Base-by-base conservation (phyloP, 2,329 filamentous ascomycete species). In the Pyrenochaeta sp. region DNA sequence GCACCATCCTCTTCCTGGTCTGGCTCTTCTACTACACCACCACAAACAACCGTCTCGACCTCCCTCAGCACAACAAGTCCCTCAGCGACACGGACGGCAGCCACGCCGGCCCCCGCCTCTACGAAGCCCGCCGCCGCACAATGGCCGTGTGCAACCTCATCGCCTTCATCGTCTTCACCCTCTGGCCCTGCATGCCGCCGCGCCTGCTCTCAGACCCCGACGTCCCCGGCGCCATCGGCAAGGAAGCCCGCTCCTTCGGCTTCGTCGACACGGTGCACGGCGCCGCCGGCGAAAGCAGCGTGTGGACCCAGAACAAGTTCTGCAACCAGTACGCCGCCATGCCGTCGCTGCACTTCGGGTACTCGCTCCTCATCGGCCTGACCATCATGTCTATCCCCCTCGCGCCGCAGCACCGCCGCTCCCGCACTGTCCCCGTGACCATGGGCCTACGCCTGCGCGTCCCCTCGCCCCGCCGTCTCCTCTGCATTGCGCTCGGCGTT, bases 251-350 rank as follows among this genome's bases (percentile, higher is more conserved):
- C 63, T 81, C 78, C 53, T 83, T 75, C 63, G 79, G 80, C 6
- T 83, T 84, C 56, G 74, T 83, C 8, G 81, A 84, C 53, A 84
- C 81, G 0, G 81, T 84, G 10, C 81, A 83, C 61, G 78, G 80
- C 8, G 68, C 68, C 10, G 74, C 76, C 18, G 83, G 83, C 30
- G 81, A 84, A 51, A 83, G 83, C 62, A 87, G 83, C 52, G 83
- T 89, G 1, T 89, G 85, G 85, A 88, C 85, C 0, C 80, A 84
- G 35, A 89, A 89, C 70, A 80, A 77, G 48, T 89, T 89, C 68
- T 89, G 85, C 70, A 89, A 89, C 65, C 86, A 89, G 69, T 89
- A 89, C 67, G 86, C 84, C 79, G 87, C 87, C 6, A 90, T 90
- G 87, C 87, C 87, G 1, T 87, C 84, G 0, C 77, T 90, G 11